Evolutionary conservation across 2,329 filamentous ascomycete species (phyloP), one percentile per base, ranked within the genome.

Genomic region (Tolypocladium paradoxum): DNA sequence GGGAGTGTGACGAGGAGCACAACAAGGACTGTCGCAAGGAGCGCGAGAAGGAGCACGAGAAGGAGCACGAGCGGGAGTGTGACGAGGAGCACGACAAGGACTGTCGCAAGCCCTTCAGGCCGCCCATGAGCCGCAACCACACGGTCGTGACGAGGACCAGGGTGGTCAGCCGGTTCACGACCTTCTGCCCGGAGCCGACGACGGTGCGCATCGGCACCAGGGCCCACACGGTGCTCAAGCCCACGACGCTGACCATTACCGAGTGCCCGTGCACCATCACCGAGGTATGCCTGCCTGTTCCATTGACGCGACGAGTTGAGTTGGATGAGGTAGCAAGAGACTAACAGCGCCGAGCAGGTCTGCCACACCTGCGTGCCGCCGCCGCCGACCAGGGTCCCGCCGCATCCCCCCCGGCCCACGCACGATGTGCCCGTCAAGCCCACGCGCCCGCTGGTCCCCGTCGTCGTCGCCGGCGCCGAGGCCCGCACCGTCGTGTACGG

Each of bases 231-330:
- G 73, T 82, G 60, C 77, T 75, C 51, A 70, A 74, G 64, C 73
- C 80, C 56, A 68, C 78, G 60, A 76, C 76, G 53, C 67, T 82
- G 58, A 81, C 76, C 61, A 74, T 84, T 53, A 73, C 71, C 37
- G 69, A 79, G 64, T 80, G 77, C 67, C 75, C 76, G 54, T 79
- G 76, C 71, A 78, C 76, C 46, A 55, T 70, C 50, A 58, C 61
- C 52, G 61, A 68, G 66, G 65, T 65, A 57, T 54, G 60, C 40
- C 29, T n/a, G n/a, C 48, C 69, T 40, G 62, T 14, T 20, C 43
- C 20, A 9, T 34, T n/a, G n/a, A 37, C n/a, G 20, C 46, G 6
- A 18, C 24, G 27, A 12, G 18, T 53, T 16, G n/a, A 9, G 36
- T 20, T 20, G 8, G 4, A 18, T 12, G 9, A 12, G 2, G 2